Evolutionary conservation across 768 basidiomycete genomes (phyloP).

Genomic region (Serendipita sp.): DNA sequence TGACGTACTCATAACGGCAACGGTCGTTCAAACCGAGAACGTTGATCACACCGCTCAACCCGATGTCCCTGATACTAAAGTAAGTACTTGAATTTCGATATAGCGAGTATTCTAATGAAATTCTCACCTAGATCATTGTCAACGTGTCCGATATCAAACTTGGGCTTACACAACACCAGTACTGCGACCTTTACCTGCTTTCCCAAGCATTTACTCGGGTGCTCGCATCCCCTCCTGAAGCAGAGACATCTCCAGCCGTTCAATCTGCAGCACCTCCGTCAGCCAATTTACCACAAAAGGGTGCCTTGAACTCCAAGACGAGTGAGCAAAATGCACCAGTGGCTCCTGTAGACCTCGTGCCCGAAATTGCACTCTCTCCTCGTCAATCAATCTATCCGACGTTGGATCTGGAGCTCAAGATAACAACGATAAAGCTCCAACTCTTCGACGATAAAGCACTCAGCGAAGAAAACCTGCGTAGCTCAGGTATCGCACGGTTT

Average conservation of each 20-base stretch:
- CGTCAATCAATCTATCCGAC: slow-evolving; percentile 37
- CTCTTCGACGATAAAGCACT: slow-evolving; percentile 61
- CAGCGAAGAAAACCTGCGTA: slow-evolving; percentile 39
- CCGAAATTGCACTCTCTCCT: slow-evolving; percentile 34
- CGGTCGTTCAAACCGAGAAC: slow-evolving; percentile 45
- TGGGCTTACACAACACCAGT: slow-evolving; percentile 72
- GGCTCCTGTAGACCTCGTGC: slow-evolving; percentile 27
- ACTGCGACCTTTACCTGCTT: slow-evolving; percentile 49
- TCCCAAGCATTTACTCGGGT: slow-evolving; percentile 53
- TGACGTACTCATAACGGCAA: slow-evolving; percentile 61
- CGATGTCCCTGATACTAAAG: slow-evolving; percentile 59
- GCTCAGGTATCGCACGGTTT: slow-evolving; percentile 73
- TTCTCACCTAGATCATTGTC: slow-evolving; percentile 37
- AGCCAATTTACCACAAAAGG: slow-evolving; percentile 10
- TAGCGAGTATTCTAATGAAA: not conserved
- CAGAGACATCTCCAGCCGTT: slow-evolving; percentile 11
- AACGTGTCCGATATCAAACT: slow-evolving; percentile 73
- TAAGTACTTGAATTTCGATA: slow-evolving; percentile 20
- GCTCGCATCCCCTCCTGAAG: slow-evolving; percentile 34
- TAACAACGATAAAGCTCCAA: slow-evolving; percentile 65
- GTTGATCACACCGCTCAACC: slow-evolving; percentile 37
- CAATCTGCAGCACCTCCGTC: slow-evolving; percentile 11
- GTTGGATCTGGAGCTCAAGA: slow-evolving; percentile 54
- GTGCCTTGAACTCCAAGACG: slow-evolving; percentile 20
- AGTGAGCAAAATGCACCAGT: not conserved